These are phyloP conservation scores for Pharus latifolius DNA, from an alignment of 176 grass and related monocot species.

Conservation along the genomic window DNA sequence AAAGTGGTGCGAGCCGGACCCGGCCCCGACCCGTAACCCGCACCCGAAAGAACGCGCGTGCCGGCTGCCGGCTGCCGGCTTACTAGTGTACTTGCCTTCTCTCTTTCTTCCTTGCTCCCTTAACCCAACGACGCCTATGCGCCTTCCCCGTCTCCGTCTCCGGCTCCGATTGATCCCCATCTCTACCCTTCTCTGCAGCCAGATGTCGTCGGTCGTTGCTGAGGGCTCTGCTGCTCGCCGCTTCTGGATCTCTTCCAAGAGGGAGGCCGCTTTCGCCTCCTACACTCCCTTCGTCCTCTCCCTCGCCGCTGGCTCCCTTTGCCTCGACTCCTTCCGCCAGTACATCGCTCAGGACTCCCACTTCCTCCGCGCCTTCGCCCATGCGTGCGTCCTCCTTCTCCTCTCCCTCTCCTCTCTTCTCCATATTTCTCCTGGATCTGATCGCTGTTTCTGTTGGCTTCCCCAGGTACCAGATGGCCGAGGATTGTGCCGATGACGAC, in stretches of 20 bases:
- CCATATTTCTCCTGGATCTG: constrained; percentile 4
- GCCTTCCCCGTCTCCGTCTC: constrained; percentile 13
- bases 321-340: constrained; percentile 54
- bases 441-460: neutral
- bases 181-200: neutral
- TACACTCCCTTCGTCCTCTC: constrained; percentile 80
- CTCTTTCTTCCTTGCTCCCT: neutral
- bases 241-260: constrained; percentile 64
- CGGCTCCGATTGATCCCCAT: constrained; percentile 9
- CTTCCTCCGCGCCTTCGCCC: constrained; percentile 76
- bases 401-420: neutral
- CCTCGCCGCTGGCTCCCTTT: constrained; percentile 58
- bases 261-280: constrained; percentile 66
- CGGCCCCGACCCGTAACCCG: no score
- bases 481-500: constrained; percentile 86
- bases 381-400: constrained; percentile 42
- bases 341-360: constrained; percentile 76
- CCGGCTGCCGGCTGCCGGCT: no score
- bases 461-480: constrained; percentile 81
- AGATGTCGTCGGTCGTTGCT: constrained; percentile 35
- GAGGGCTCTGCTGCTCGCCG: constrained; percentile 66
- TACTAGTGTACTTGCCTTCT: neutral
- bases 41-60: no score
- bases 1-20: no score
- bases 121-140: constrained; percentile 3